These are phyloP conservation scores for Hyphopichia homilentoma DNA, from an alignment of 805 yeast genomes.

Conservation along the genomic window DNA sequence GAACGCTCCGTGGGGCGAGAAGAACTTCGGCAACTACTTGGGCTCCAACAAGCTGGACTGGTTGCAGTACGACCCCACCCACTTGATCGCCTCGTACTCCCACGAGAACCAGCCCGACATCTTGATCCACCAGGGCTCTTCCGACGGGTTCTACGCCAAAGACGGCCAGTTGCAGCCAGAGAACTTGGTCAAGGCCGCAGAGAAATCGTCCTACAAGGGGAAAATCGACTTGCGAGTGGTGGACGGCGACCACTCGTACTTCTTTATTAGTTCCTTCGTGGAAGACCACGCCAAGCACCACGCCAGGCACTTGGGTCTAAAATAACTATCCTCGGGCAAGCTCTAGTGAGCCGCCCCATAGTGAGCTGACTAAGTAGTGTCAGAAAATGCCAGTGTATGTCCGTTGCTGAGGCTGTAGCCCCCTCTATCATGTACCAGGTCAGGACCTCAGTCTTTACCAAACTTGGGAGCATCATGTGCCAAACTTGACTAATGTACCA, in stretches of 20 bases:
- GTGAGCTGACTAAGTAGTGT: too few species aligned
- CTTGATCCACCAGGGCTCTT: constrained; percentile 78
- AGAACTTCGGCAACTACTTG: constrained; percentile 76
- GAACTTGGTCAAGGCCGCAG: constrained; percentile 57
- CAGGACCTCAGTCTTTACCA: too few species aligned
- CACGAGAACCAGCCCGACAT: constrained; percentile 56
- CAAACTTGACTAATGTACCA: too few species aligned
- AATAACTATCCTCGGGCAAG: constrained; percentile 4
- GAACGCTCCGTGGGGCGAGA: constrained; percentile 81
- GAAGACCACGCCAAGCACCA: constrained; percentile 85
- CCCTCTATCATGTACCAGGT: too few species aligned
- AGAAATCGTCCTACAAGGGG: constrained; percentile 56
- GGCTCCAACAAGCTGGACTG: constrained; percentile 61
- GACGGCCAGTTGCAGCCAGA: constrained; percentile 73
- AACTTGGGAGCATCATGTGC: too few species aligned
- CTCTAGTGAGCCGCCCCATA: background rate
- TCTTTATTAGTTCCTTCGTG: constrained; percentile 74
- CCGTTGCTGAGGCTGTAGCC: too few species aligned
- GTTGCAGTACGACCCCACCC: constrained; percentile 81
- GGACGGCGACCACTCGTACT: constrained; percentile 91
- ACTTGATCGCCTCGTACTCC: constrained; percentile 54
- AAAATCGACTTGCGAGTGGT: constrained; percentile 57
- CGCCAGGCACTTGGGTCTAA: constrained; percentile 56
- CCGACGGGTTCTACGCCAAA: constrained; percentile 65
- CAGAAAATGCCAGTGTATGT: too few species aligned